phyloP scores from a whole-genome alignment of 73 alveolate genomes.

The Diophrys sp. region DNA sequence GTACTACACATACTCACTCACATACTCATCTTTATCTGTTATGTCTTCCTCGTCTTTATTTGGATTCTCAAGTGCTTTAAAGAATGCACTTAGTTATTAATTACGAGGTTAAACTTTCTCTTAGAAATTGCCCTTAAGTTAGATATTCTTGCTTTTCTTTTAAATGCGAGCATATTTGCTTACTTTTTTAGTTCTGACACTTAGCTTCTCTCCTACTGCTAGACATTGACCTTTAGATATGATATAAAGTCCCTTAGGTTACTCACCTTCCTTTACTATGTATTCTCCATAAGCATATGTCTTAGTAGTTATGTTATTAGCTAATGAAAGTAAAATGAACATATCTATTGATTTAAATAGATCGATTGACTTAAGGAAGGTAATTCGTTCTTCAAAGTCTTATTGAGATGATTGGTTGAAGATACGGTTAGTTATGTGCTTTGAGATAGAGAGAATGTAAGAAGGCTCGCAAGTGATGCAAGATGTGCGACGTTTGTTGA shows the following conservation, averaged over 20 bases:
- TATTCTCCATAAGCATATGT: conserved; percentile 43
- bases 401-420: conserved; percentile 12
- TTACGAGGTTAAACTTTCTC: neutral
- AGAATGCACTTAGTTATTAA: neutral
- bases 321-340: conserved; percentile 47
- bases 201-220: conserved; percentile 48
- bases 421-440: conserved; percentile 15
- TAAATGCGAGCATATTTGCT: conserved; percentile 2
- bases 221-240: conserved; percentile 36
- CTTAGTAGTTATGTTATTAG: conserved; percentile 30
- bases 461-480: conserved; percentile 24
- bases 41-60: neutral
- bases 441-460: conserved; percentile 22
- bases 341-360: conserved; percentile 42
- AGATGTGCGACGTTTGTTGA: no score
- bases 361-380: conserved; percentile 32
- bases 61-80: neutral
- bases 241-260: conserved; percentile 45
- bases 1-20: neutral
- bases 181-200: neutral
- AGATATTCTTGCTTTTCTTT: neutral
- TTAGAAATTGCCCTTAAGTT: conserved; percentile 5
- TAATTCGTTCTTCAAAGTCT: conserved; percentile 38
- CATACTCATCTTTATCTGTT: conserved; percentile 1
- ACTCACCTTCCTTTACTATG: conserved; percentile 48